phyloP scores from a whole-genome alignment of 148 eudicot genomes.

The Suaeda aralocaspica region DNA sequence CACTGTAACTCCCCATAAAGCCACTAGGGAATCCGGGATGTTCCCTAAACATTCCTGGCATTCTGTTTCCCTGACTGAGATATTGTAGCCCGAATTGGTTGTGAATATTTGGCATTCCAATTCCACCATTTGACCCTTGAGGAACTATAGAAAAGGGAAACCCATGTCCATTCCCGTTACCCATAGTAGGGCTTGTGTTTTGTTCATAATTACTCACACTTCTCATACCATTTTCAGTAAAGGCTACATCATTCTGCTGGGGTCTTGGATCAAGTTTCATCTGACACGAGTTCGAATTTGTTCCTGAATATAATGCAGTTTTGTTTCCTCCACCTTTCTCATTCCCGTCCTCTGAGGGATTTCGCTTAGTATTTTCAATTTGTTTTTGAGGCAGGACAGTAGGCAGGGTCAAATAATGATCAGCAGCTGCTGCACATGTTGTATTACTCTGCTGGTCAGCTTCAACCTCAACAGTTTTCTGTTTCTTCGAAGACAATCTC shows the following conservation, averaged over 20 bases:
- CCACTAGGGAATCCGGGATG: conserved; percentile 11
- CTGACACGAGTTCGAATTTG: conserved; percentile 13
- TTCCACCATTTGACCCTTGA: conserved; percentile 30
- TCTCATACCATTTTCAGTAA: conserved; percentile 23
- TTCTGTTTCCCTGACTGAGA: conserved; percentile 24
- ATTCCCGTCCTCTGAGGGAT: conserved; percentile 12
- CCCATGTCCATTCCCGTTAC: conserved; percentile 23
- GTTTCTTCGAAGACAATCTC: conserved; percentile 25
- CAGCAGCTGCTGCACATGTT: conserved; percentile 20
- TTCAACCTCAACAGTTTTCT: background rate
- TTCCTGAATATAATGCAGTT: conserved; percentile 13
- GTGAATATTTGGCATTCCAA: conserved; percentile 27
- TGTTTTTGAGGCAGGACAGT: conserved; percentile 25
- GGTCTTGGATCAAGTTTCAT: conserved; percentile 14
- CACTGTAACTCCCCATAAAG: conserved; percentile 29
- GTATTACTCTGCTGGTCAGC: conserved; percentile 20
- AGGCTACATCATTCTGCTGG: conserved; percentile 23
- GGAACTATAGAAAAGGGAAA: conserved; percentile 30
- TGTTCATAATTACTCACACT: conserved; percentile 27
- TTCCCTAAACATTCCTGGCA: conserved; percentile 31
- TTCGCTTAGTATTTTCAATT: conserved; percentile 10
- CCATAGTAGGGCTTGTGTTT: conserved; percentile 5
- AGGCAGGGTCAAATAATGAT: conserved; percentile 22
- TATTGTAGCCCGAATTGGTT: conserved; percentile 33
- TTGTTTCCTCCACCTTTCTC: conserved; percentile 14